These are phyloP conservation scores for Ophiosphaerella herpotricha DNA, from an alignment of 2,329 filamentous ascomycete genomes.

Conservation along the genomic window DNA sequence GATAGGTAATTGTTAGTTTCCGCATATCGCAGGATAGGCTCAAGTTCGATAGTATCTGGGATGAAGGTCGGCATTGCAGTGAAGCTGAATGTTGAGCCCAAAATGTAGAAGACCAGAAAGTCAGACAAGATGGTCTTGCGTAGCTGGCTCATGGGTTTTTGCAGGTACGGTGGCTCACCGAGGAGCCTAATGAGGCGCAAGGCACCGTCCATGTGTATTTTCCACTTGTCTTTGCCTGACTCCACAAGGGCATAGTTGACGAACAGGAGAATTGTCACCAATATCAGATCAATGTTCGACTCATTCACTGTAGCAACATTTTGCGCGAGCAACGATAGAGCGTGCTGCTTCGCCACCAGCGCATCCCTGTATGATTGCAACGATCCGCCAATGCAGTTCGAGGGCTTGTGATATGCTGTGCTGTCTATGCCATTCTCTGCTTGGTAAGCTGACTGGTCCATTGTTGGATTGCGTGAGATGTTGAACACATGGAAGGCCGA, in stretches of 20 bases:
- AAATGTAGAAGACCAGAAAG: conserved; percentile 42
- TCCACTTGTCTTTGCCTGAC: conserved; percentile 58
- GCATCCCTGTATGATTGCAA: conserved; percentile 41
- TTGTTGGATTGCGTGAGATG: conserved; percentile 39
- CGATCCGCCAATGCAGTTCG: conserved; percentile 46
- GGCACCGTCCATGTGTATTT: conserved; percentile 57
- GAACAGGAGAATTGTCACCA: conserved; percentile 55
- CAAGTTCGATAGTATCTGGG: conserved; percentile 36
- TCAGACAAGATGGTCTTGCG: conserved; percentile 43
- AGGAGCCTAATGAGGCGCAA: conserved; percentile 52
- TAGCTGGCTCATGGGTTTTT: conserved; percentile 37
- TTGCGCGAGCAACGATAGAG: conserved; percentile 50
- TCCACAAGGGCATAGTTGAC: conserved; percentile 57
- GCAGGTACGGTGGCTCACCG: conserved; percentile 33
- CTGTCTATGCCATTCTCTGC: conserved; percentile 37
- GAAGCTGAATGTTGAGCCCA: conserved; percentile 41
- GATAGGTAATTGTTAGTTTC: conserved; percentile 49
- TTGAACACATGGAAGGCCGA: conserved; percentile 55
- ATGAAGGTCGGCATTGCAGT: conserved; percentile 32
- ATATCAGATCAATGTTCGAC: conserved; percentile 47
- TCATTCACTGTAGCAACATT: conserved; percentile 33
- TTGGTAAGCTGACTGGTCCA: conserved; percentile 40
- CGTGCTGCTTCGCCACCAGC: conserved; percentile 55
- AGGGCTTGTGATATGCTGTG: conserved; percentile 40
- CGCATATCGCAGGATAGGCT: conserved; percentile 44